phyloP scores from a whole-genome alignment of 495 filamentous ascomycete genomes.

The Aspergillus sclerotioniger region DNA sequence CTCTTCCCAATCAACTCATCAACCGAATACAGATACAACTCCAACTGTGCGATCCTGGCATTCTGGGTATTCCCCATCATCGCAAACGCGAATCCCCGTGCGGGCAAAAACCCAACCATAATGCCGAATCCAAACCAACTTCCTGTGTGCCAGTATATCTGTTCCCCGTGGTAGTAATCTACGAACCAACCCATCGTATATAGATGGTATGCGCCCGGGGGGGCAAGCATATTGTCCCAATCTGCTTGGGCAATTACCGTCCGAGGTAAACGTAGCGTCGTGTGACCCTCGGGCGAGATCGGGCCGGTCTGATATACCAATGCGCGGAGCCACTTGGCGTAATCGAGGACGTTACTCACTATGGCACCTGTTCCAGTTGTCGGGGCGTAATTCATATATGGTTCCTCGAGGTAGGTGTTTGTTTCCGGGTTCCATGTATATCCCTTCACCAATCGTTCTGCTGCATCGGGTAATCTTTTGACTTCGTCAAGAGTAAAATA shows the following conservation, averaged over 20 bases:
- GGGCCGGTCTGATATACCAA: conserved; percentile 27
- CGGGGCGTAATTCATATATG: conserved; percentile 26
- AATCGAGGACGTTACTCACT: conserved; percentile 53
- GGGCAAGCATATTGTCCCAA: conserved; percentile 1
- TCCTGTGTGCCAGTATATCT: conserved; percentile 43
- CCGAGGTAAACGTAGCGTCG: conserved; percentile 35
- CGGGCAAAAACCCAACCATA: conserved; percentile 46
- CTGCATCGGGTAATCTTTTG: conserved; percentile 5
- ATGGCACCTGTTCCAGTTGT: conserved; percentile 50
- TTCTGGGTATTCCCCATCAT: conserved; percentile 45
- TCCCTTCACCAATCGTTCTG: conserved; percentile 14
- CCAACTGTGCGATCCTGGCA: conserved; percentile 28
- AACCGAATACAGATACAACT: conserved; percentile 38
- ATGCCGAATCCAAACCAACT: conserved; percentile 45
- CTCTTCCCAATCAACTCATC: conserved; percentile 36
- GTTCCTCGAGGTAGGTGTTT: conserved; percentile 12
- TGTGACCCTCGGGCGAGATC: conserved; percentile 33
- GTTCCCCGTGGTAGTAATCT: conserved; percentile 41
- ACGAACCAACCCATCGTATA: conserved; percentile 50
- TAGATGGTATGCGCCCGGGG: conserved; percentile 17
- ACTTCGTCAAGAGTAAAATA: conserved; percentile 31
- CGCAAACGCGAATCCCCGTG: conserved; percentile 42
- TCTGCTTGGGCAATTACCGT: conserved; percentile 25
- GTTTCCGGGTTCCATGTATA: conserved; percentile 19
- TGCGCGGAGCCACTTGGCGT: conserved; percentile 49